Evolutionary conservation across 2,329 filamentous ascomycete species (phyloP), one percentile per base, ranked within the genome.

Genomic region (Elsinoe arachidis): DNA sequence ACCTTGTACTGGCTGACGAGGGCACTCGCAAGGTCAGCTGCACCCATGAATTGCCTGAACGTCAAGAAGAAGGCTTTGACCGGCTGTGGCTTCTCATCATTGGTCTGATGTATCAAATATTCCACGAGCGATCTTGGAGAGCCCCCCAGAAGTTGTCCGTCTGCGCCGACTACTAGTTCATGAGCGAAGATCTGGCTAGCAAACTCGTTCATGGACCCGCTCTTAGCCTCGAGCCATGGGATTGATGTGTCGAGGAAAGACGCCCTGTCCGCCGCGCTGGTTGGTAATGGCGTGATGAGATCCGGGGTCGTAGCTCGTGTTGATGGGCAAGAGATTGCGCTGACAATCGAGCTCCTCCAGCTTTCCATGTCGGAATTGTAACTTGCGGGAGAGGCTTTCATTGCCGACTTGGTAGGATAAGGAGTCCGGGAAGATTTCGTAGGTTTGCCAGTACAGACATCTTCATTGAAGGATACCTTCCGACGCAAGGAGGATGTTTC

Each of bases 21-120:
- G 3, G 85, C 82, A 68, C 90, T 82, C 0, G 91, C 87, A 61
- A 99, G 82, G 60, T 88, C 84, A 5, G 80, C 69, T 0, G 93
- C 90, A 0, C 87, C 87, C 61, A 90, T 90, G 68, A 99, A 99
- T 10, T 95, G 82, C 55, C 93, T 84, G 75, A 99, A 99, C 0
- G 93, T 99, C 26, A 97, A 84, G 69, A 95, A 97, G 68, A 99
- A 97, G 0, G 93, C 90, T 2, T 90, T 91, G 41, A 96, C 89
- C 0, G 93, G 93, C 0, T 92, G 95, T 0, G 90, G 88, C 69
- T 96, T 90, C 68, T 95, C 90, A 0, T 88, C 90, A 0, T 93
- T 97, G 10, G 39, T 34, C 11, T 56, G 39, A 23, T 56, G 30
- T 9, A 56, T 38, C 41, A 99, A 81, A 61, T 90, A 86, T 75